These are phyloP conservation scores for Leccinum variicolor DNA, from an alignment of 768 basidiomycete genomes.

Conservation along the genomic window DNA sequence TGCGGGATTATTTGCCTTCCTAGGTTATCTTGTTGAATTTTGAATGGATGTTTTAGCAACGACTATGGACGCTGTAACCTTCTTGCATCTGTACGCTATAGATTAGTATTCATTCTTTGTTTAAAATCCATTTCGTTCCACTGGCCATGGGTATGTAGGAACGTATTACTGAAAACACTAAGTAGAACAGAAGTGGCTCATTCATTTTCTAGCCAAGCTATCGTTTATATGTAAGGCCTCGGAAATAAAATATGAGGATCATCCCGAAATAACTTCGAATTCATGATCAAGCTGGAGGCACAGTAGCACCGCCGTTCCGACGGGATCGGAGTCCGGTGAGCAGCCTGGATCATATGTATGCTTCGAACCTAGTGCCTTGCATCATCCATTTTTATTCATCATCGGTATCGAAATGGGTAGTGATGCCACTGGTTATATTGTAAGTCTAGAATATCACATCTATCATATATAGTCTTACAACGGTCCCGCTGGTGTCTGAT, in stretches of 20 bases:
- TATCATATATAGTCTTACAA: background rate
- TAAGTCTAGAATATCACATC: background rate
- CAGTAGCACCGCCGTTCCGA: background rate
- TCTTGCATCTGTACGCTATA: background rate
- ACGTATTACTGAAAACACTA: too few species aligned
- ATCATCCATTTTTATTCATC: background rate
- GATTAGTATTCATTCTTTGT: background rate
- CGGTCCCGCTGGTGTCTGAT: background rate
- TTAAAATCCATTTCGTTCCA: background rate
- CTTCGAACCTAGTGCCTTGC: background rate
- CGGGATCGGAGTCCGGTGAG: background rate
- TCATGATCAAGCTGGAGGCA: background rate
- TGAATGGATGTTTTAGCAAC: background rate
- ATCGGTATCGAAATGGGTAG: background rate
- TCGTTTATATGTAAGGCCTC: background rate
- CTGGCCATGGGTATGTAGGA: too few species aligned
- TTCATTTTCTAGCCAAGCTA: background rate
- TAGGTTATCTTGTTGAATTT: background rate
- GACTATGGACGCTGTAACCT: background rate
- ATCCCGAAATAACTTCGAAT: background rate
- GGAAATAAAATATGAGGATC: background rate
- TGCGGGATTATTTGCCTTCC: constrained; percentile 15
- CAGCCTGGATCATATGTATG: too few species aligned
- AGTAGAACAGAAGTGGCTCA: background rate
- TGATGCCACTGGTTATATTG: too few species aligned